Evolutionary conservation across 2,329 filamentous ascomycete genomes (phyloP).

Genomic region (Ascochyta fabae): DNA sequence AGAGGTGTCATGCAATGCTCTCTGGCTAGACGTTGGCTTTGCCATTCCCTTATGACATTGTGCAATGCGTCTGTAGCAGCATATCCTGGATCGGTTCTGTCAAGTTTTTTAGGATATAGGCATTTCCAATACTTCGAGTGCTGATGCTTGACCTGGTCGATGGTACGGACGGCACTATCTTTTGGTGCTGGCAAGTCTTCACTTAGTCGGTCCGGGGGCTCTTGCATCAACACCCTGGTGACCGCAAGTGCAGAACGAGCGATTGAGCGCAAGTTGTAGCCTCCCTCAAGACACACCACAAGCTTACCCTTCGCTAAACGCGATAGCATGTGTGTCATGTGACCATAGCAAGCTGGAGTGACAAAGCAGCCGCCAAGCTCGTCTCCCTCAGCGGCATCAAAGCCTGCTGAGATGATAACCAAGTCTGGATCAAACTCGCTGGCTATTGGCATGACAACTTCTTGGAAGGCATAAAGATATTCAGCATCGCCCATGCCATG

Average conservation of each 20-base stretch:
- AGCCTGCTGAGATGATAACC: conserved; percentile 93
- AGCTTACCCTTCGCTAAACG: conserved; percentile 87
- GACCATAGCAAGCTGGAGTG: conserved; percentile 87
- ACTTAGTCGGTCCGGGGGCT: conserved; percentile 73
- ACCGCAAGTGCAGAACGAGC: conserved; percentile 92
- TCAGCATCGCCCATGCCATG: conserved; percentile 92
- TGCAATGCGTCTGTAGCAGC: conserved; percentile 66
- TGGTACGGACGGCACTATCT: conserved; percentile 59
- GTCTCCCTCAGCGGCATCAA: conserved; percentile 93
- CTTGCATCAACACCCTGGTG: conserved; percentile 91
- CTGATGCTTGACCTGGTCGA: conserved; percentile 63
- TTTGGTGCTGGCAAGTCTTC: conserved; percentile 55
- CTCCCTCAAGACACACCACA: conserved; percentile 91
- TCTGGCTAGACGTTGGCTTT: conserved; percentile 73
- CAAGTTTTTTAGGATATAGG: conserved; percentile 71
- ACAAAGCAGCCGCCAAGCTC: conserved; percentile 93
- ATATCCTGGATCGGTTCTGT: conserved; percentile 37
- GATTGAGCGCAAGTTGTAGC: conserved; percentile 93
- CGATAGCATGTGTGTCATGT: conserved; percentile 99
- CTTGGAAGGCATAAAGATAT: conserved; percentile 95
- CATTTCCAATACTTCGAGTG: conserved; percentile 83
- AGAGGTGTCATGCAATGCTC: conserved; percentile 80
- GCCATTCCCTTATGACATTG: conserved; percentile 79
- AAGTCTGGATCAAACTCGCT: conserved; percentile 92
- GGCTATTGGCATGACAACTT: conserved; percentile 95